phyloP scores from a whole-genome alignment of 2,329 filamentous ascomycete genomes.

The Fusarium robinianum region DNA sequence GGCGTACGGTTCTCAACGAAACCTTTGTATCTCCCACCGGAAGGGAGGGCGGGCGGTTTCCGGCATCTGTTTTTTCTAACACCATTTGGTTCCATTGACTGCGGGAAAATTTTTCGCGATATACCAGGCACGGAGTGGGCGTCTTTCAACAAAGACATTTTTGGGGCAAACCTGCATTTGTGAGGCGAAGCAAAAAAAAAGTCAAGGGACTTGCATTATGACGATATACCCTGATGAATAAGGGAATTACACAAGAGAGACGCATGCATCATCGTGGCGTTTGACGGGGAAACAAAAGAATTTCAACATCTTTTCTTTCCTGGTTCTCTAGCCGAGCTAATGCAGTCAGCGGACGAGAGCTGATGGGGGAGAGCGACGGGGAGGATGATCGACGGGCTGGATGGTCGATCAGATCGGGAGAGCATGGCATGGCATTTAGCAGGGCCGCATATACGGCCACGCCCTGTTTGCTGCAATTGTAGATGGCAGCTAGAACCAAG shows the following conservation, averaged over 20 bases:
- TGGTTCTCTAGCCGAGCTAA: slow-evolving; percentile 48
- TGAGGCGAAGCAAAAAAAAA: slow-evolving; percentile 42
- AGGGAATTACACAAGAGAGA: slow-evolving; percentile 39
- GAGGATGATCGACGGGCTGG: slow-evolving; percentile 18
- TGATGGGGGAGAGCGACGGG: slow-evolving; percentile 23
- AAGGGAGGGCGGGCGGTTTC: slow-evolving; percentile 43
- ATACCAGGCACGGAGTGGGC: slow-evolving; percentile 46
- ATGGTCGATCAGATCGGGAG: slow-evolving; percentile 14
- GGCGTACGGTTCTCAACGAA: slow-evolving; percentile 55
- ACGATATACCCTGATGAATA: slow-evolving; percentile 46
- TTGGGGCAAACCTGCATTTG: slow-evolving; percentile 46
- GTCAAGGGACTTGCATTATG: slow-evolving; percentile 46
- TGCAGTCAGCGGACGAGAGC: slow-evolving; percentile 42
- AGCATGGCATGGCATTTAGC: slow-evolving; percentile 10
- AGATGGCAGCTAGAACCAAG: slow-evolving; percentile 36
- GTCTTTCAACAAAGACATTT: slow-evolving; percentile 55
- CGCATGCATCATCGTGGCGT: slow-evolving; percentile 44
- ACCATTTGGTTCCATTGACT: slow-evolving; percentile 31
- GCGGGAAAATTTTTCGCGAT: slow-evolving; percentile 40
- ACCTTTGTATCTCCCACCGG: slow-evolving; percentile 45
- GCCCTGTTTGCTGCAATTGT: slow-evolving; percentile 29
- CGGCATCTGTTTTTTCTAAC: slow-evolving; percentile 40
- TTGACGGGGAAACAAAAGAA: slow-evolving; percentile 52
- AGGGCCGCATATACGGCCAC: slow-evolving; percentile 23
- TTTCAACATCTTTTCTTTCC: slow-evolving; percentile 55